Conservation (phyloP, 768 basidiomycete species). For the Lyophyllum semitale region DNA sequence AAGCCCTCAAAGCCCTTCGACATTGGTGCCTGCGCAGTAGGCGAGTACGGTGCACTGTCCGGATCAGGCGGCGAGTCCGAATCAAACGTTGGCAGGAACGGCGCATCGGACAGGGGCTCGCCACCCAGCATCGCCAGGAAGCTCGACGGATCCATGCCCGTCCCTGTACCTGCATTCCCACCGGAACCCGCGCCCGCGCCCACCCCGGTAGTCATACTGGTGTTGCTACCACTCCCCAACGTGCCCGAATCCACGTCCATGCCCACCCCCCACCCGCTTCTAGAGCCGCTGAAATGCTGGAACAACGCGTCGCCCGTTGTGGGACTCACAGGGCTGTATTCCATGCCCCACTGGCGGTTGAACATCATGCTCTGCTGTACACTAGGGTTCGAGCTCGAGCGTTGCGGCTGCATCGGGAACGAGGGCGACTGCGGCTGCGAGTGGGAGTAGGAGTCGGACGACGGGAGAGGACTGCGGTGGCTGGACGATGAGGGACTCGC, state of each 20-base stretch:
- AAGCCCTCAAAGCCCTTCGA: slow-evolving; percentile 4
- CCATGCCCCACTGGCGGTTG: slow-evolving; percentile 10
- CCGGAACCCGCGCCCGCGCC: slow-evolving; percentile 1
- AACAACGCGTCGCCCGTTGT: neutral
- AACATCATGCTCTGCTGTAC: slow-evolving; percentile 2
- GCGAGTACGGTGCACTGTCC: slow-evolving; percentile 7
- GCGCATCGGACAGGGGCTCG: slow-evolving; percentile 39
- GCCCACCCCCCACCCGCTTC: neutral
- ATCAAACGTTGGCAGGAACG: slow-evolving; percentile 31
- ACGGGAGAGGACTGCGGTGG: slow-evolving; percentile 6
- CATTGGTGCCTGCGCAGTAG: neutral
- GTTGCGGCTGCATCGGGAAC: slow-evolving; percentile 2
- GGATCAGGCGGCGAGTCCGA: slow-evolving; percentile 8
- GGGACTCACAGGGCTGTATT: slow-evolving; percentile 1
- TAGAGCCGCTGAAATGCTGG: neutral
- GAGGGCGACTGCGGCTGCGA: slow-evolving; percentile 15
- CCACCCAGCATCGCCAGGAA: slow-evolving; percentile 42
- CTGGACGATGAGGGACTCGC: neutral
- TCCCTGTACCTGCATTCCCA: slow-evolving; percentile 22
- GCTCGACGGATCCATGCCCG: slow-evolving; percentile 32
- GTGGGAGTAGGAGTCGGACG: neutral
- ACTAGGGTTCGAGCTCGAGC: slow-evolving; percentile 3
- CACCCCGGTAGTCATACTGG: slow-evolving; percentile 15
- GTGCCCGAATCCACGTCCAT: slow-evolving; percentile 11
- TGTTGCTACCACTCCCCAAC: slow-evolving; percentile 8